Percentiles rank a stretch among this genome's conserved stretches.
phyloP scores from a whole-genome alignment of 768 basidiomycete species.

The Suillus alpinus region DNA sequence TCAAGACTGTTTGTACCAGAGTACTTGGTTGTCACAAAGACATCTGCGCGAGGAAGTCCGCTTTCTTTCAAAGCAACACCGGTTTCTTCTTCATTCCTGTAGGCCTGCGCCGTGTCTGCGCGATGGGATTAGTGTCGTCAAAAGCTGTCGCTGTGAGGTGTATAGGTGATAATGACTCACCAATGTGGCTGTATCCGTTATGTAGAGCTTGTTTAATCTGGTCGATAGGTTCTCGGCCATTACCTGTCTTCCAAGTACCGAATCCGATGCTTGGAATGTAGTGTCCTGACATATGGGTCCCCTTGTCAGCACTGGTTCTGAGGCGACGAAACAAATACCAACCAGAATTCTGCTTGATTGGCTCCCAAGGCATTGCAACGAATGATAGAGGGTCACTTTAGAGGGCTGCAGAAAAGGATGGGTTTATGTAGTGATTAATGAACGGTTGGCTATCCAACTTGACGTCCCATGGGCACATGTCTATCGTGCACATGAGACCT shows the following conservation, averaged over 20 bases:
- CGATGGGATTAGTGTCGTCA: neutral
- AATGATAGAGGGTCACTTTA: neutral
- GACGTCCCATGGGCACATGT: neutral
- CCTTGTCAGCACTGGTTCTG: neutral
- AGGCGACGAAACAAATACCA: neutral
- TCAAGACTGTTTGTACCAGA: slow-evolving; percentile 49
- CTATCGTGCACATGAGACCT: neutral
- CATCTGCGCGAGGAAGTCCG: slow-evolving; percentile 49
- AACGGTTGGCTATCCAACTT: neutral
- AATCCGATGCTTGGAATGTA: neutral
- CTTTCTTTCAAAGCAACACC: slow-evolving; percentile 40
- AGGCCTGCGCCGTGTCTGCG: slow-evolving; percentile 58
- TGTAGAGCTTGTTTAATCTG: slow-evolving; percentile 62
- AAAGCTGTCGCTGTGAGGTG: neutral
- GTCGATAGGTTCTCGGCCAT: slow-evolving; percentile 48
- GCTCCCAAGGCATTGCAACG: neutral
- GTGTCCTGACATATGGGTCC: neutral
- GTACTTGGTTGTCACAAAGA: slow-evolving; percentile 69
- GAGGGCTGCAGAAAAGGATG: neutral
- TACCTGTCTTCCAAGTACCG: slow-evolving; percentile 15
- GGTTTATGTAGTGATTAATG: neutral
- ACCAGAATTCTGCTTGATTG: neutral
- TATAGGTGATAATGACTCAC: slow-evolving; percentile 29
- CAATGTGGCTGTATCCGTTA: slow-evolving; percentile 61
- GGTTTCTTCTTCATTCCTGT: slow-evolving; percentile 57